A percentile compares a stretch with the other conserved stretches of the same genome.
Evolutionary conservation across 768 basidiomycete genomes (phyloP).

Genomic region (Pulveroboletus sp.): DNA sequence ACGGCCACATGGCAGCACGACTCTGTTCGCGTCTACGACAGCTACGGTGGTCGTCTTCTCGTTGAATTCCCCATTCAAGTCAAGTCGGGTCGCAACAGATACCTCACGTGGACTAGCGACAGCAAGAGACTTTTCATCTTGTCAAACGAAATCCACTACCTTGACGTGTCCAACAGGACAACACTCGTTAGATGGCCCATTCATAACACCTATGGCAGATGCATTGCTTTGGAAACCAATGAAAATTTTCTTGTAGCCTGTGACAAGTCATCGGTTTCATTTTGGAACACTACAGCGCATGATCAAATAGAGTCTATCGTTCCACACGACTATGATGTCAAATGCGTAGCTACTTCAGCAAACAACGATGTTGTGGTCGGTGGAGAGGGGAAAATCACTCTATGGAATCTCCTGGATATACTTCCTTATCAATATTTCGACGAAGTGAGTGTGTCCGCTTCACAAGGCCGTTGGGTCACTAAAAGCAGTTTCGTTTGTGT

Average conservation of each 20-base stretch:
- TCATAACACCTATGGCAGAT: neutral
- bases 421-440: neutral
- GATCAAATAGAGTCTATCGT: neutral
- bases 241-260: neutral
- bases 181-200: neutral
- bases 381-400: neutral
- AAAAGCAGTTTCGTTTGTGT: no score
- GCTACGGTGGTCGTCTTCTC: no score
- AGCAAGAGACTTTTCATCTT: neutral
- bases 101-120: neutral
- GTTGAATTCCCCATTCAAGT: neutral
- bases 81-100: neutral
- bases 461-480: no score
- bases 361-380: neutral
- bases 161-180: neutral
- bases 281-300: neutral
- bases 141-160: neutral
- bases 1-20: no score
- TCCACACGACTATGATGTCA: neutral
- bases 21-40: no score
- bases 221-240: neutral
- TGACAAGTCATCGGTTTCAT: neutral
- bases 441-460: no score
- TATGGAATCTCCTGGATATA: neutral
- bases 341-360: neutral